phyloP scores from a whole-genome alignment of 2,329 filamentous ascomycete genomes.

The Paecilomyces variotii region DNA sequence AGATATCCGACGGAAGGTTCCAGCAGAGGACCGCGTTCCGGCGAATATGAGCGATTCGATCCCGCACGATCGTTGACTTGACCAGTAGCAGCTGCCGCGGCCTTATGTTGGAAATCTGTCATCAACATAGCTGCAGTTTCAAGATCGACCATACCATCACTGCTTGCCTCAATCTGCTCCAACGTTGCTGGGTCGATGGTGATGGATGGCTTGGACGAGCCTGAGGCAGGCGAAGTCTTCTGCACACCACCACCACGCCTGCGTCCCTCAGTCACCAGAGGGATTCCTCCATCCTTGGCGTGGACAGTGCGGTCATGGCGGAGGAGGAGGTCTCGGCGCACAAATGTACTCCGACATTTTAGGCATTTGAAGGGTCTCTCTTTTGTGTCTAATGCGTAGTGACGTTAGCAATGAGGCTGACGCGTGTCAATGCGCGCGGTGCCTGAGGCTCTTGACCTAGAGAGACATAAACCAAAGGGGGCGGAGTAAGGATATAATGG shows the following conservation, averaged over 20 bases:
- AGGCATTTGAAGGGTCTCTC: constrained; percentile 97
- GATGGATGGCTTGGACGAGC: constrained; percentile 67
- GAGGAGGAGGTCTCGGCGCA: constrained; percentile 89
- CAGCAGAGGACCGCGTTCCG: constrained; percentile 63
- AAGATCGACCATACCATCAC: constrained; percentile 86
- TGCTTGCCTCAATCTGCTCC: constrained; percentile 86
- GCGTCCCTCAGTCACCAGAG: constrained; percentile 90
- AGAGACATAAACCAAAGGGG: neutral
- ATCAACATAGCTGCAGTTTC: constrained; percentile 98
- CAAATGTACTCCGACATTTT: constrained; percentile 97
- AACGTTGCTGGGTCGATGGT: constrained; percentile 76
- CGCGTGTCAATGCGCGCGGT: neutral
- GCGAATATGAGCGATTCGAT: constrained; percentile 59
- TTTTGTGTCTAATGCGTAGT: constrained; percentile 68
- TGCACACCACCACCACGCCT: constrained; percentile 44
- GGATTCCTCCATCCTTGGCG: constrained; percentile 92
- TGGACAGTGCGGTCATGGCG: constrained; percentile 97
- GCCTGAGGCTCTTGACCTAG: neutral
- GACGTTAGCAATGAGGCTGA: constrained; percentile 1
- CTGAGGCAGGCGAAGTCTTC: constrained; percentile 31
- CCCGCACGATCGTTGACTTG: constrained; percentile 40
- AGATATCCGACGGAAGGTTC: constrained; percentile 71
- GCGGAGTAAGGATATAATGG: neutral
- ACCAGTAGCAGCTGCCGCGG: constrained; percentile 56
- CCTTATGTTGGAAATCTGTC: constrained; percentile 96